Evolutionary conservation across 768 basidiomycete genomes (phyloP).

Genomic region (Sporobolomyces pararoseus): DNA sequence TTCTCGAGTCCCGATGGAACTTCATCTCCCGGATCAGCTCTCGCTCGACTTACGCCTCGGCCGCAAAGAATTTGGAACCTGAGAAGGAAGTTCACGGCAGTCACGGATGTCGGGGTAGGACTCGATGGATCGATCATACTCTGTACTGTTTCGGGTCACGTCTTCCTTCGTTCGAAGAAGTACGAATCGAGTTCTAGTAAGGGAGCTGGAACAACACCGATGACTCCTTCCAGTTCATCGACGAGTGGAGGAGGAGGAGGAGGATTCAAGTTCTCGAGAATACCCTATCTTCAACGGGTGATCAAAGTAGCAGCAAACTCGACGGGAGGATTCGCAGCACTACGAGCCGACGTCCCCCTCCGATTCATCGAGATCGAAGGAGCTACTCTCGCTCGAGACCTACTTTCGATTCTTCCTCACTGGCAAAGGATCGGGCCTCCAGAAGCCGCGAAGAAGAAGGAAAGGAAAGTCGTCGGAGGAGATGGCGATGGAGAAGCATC

Average conservation of each 20-base stretch:
- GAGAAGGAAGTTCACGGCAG: slow-evolving; percentile 77
- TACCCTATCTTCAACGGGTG: slow-evolving; percentile 79
- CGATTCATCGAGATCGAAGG: slow-evolving; percentile 59
- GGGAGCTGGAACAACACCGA: background rate
- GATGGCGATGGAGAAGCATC: slow-evolving; percentile 5
- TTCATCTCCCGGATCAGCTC: slow-evolving; percentile 17
- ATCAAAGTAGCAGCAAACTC: slow-evolving; percentile 77
- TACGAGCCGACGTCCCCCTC: slow-evolving; percentile 68
- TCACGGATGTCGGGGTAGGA: slow-evolving; percentile 82
- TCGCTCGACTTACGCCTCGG: slow-evolving; percentile 49
- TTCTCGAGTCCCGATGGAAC: slow-evolving; percentile 6
- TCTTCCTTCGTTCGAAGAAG: slow-evolving; percentile 72
- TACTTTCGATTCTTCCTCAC: slow-evolving; percentile 67
- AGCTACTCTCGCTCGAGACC: slow-evolving; percentile 61
- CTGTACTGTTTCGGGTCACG: slow-evolving; percentile 91
- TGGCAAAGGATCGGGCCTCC: slow-evolving; percentile 40
- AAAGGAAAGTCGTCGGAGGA: slow-evolving; percentile 43
- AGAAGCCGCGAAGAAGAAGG: slow-evolving; percentile 34
- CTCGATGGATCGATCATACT: slow-evolving; percentile 82
- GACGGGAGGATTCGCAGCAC: slow-evolving; percentile 80
- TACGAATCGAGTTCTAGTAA: slow-evolving; percentile 45
- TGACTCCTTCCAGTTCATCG: background rate
- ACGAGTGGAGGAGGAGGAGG: slow-evolving; percentile 20
- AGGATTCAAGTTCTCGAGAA: slow-evolving; percentile 66
- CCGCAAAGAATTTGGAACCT: slow-evolving; percentile 90